Conservation (phyloP, 2,329 filamentous ascomycete species). For the Tolypocladium amazonense region DNA sequence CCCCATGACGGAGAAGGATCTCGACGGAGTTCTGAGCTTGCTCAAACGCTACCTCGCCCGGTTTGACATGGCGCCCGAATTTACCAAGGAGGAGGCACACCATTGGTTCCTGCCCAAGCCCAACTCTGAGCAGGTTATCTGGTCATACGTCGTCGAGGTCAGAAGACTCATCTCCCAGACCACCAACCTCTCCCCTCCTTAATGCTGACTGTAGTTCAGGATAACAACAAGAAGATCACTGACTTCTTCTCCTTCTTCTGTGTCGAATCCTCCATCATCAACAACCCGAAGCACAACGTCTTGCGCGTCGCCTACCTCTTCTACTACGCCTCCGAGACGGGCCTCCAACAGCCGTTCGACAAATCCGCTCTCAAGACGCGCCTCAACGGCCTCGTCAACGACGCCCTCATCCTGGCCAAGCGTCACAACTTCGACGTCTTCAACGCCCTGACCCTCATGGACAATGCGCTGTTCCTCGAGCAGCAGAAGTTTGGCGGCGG, state of each 20-base stretch:
- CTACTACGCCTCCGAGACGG: constrained; percentile 86
- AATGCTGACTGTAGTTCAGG: constrained; percentile 16
- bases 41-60: constrained; percentile 67
- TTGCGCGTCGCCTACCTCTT: constrained; percentile 91
- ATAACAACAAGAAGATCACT: constrained; percentile 67
- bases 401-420: constrained; percentile 83
- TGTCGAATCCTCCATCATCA: constrained; percentile 86
- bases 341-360: constrained; percentile 47
- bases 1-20: constrained; percentile 67
- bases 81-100: constrained; percentile 67
- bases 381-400: constrained; percentile 69
- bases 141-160: constrained; percentile 86
- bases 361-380: constrained; percentile 59
- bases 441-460: constrained; percentile 86
- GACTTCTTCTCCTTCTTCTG: constrained; percentile 98
- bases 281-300: constrained; percentile 63
- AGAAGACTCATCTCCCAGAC: constrained; percentile 8
- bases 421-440: constrained; percentile 83
- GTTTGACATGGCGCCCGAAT: constrained; percentile 77
- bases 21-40: constrained; percentile 64
- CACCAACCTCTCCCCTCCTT: neutral
- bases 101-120: constrained; percentile 76
- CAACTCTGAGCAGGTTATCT: constrained; percentile 69
- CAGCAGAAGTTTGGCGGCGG: constrained; percentile 91
- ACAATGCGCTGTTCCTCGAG: constrained; percentile 88